Base-by-base conservation (phyloP, 306 rosid genomes). In the Prunus mume region DNA sequence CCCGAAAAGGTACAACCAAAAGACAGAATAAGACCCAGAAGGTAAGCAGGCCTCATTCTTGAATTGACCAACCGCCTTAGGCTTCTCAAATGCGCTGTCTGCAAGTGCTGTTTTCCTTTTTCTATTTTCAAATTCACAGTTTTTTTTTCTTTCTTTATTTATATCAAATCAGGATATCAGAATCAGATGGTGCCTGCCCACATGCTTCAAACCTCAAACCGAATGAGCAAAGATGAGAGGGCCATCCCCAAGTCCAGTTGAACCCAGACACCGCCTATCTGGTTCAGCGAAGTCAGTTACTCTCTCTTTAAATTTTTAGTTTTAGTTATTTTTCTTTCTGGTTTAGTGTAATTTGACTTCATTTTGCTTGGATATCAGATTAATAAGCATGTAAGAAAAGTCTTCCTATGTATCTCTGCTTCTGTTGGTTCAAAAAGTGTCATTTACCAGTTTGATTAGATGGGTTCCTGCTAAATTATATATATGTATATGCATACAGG, bases 191-290 rank as follows among this genome's bases (percentile, higher is more conserved):
- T 78, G 52, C 22, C 69, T 78, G 18, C 55, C 70, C 60, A 52
- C 13, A 49, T 75, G 69, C 52, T 52, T 73, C 68, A 52, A 38
- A 63, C 79, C 65, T 73, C 68, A 52, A 38, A 63, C 79, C 65
- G 75, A 78, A 43, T 51, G 25, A 6, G 76, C 73, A 56, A 75
- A 81, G 62, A 94, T 95, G 97, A 92, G 97, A 86, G 91, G 83
- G 66, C 76, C 84, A 25, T 82, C 92, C 46, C 87, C 88, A 0
- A 87, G 72, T 79, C 76, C 78, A 68, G 70, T 84, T 8, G 98
- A 95, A 87, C 93, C 92, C 12, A 88, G 97, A 8, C 85, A 76
- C 80, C 98, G 97, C 34, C 80, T 83, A 57, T 88, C 93, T 19
- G 75, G 90, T 81, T 86, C 91, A 19, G 38, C 78, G 20, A 85